phyloP scores from a whole-genome alignment of 2,329 filamentous ascomycete species.

The Exophiala aquamarina region DNA sequence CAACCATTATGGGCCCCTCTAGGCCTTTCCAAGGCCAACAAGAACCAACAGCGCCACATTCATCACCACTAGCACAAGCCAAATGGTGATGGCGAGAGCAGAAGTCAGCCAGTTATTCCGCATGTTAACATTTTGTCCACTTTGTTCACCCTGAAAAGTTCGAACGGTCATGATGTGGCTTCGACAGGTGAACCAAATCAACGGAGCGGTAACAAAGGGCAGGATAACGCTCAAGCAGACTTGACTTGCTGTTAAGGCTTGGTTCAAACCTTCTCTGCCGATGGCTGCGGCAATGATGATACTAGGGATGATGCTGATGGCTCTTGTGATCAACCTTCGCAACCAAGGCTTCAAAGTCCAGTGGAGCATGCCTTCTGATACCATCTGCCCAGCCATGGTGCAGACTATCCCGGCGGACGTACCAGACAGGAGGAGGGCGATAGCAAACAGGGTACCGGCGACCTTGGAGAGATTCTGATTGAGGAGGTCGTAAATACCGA shows the following conservation, averaged over 20 bases:
- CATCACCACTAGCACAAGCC: slow-evolving; percentile 74
- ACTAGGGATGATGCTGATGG: slow-evolving; percentile 76
- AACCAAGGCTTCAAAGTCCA: slow-evolving; percentile 77
- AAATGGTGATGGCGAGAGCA: slow-evolving; percentile 61
- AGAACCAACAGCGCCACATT: slow-evolving; percentile 75
- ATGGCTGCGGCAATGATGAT: slow-evolving; percentile 82
- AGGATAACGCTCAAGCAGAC: slow-evolving; percentile 76
- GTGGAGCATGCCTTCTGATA: slow-evolving; percentile 76
- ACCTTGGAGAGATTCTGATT: slow-evolving; percentile 67
- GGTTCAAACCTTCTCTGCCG: slow-evolving; percentile 67
- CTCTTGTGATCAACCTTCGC: slow-evolving; percentile 72
- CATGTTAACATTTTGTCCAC: slow-evolving; percentile 57
- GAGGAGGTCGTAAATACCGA: slow-evolving; percentile 76
- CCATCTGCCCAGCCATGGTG: slow-evolving; percentile 87
- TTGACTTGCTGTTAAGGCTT: slow-evolving; percentile 73
- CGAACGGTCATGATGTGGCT: slow-evolving; percentile 75
- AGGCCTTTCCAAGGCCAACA: slow-evolving; percentile 54
- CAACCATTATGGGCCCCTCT: background rate
- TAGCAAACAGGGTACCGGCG: slow-evolving; percentile 79
- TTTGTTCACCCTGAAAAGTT: slow-evolving; percentile 13
- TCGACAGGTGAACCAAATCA: slow-evolving; percentile 82
- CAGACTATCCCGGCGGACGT: slow-evolving; percentile 76
- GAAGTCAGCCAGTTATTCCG: slow-evolving; percentile 68
- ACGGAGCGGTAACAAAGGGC: slow-evolving; percentile 77
- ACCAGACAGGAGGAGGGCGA: slow-evolving; percentile 77